phyloP scores from a whole-genome alignment of 495 filamentous ascomycete species.

The Apiosordaria backusii region DNA sequence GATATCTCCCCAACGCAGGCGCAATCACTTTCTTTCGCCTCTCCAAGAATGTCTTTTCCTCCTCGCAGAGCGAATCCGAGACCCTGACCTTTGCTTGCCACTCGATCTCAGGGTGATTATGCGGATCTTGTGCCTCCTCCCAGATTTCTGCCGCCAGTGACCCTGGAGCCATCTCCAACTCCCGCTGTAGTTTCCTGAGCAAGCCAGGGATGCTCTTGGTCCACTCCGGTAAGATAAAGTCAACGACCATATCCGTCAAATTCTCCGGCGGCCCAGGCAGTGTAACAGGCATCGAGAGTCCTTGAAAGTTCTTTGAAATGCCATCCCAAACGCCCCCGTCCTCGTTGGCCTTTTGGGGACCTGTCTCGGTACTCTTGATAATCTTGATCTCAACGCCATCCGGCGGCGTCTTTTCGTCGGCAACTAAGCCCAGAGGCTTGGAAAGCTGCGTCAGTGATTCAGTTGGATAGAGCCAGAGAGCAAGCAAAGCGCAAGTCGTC shows the following conservation, averaged over 20 bases:
- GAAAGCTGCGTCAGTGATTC: conserved; percentile 21
- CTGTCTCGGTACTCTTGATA: conserved; percentile 2
- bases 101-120: conserved; percentile 79
- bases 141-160: conserved; percentile 91
- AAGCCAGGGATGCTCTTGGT: conserved; percentile 69
- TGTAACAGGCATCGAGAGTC: conserved; percentile 50
- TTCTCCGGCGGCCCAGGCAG: conserved; percentile 50
- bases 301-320: conserved; percentile 56
- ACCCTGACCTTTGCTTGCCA: conserved; percentile 77
- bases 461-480: conserved; percentile 42
- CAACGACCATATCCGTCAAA: conserved; percentile 62
- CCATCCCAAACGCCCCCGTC: conserved; percentile 51
- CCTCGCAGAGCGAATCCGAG: conserved; percentile 74
- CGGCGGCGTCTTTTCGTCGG: neutral
- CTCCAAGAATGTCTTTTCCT: conserved; percentile 69
- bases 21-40: conserved; percentile 62
- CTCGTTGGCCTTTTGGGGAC: conserved; percentile 11
- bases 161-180: conserved; percentile 80
- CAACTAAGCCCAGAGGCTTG: neutral
- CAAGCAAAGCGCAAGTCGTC: conserved; percentile 37
- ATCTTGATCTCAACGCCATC: neutral
- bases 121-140: conserved; percentile 80
- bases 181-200: conserved; percentile 77
- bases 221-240: conserved; percentile 78
- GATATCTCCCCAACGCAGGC: conserved; percentile 73